phyloP scores from a whole-genome alignment of 495 filamentous ascomycete genomes.

The Podospora pseudoanserina region DNA sequence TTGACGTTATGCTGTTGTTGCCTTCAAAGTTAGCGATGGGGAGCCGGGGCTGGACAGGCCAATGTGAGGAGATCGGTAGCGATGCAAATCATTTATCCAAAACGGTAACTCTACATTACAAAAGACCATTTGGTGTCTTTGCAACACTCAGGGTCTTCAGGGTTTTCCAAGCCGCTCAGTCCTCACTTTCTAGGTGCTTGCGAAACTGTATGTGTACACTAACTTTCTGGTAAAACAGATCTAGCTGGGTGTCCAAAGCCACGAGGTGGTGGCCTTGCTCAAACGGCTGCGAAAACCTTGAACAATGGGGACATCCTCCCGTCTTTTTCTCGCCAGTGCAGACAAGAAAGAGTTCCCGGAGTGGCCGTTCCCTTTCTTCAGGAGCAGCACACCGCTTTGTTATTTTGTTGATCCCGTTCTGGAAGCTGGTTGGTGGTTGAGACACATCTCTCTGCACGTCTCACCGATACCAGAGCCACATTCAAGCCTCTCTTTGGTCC shows the following conservation, averaged over 20 bases:
- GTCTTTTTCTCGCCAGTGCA: no score
- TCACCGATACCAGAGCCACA: constrained; percentile 10
- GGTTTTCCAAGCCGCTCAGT: no score
- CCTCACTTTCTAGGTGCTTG: no score
- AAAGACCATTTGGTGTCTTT: no score
- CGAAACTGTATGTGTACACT: no score
- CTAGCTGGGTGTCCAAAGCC: no score
- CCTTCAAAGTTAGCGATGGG: neutral
- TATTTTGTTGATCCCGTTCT: neutral
- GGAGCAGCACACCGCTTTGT: neutral
- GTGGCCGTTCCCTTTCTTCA: neutral
- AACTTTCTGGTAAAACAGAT: no score
- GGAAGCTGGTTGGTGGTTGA: neutral
- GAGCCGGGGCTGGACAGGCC: neutral
- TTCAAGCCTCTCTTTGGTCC: constrained; percentile 20
- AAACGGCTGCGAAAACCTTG: no score
- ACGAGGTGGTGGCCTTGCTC: no score
- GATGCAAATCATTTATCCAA: constrained; percentile 6
- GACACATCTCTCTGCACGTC: neutral
- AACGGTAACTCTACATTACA: neutral
- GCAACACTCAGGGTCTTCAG: no score
- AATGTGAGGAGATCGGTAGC: neutral
- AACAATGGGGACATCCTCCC: neutral
- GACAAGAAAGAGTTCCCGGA: neutral
- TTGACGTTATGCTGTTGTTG: neutral